Percentiles rank a stretch among this genome's conserved stretches.
phyloP scores from a whole-genome alignment of 148 eudicot species.

The Diospyros lotus region DNA sequence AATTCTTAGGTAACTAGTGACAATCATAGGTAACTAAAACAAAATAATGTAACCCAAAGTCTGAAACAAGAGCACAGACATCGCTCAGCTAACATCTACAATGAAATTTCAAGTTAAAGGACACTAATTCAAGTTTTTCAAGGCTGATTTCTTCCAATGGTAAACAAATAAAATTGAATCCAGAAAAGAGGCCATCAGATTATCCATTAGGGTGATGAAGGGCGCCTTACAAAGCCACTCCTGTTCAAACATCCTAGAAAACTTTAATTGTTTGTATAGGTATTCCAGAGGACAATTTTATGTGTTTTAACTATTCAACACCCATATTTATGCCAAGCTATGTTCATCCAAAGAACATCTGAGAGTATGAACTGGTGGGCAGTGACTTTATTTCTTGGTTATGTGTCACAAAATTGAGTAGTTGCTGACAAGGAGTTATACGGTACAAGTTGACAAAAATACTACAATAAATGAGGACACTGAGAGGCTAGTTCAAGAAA shows the following conservation, averaged over 20 bases:
- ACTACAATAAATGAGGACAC: too few relatives aligned
- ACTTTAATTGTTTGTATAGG: not conserved
- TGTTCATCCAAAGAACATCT: too few relatives aligned
- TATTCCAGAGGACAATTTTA: not conserved
- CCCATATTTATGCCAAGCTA: too few relatives aligned
- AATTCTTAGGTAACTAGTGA: not conserved
- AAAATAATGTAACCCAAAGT: not conserved
- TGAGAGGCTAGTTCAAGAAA: too few relatives aligned
- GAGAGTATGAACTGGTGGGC: too few relatives aligned
- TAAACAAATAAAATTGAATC: not conserved
- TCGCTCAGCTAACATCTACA: not conserved
- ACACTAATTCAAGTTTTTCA: not conserved
- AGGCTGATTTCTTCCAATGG: not conserved
- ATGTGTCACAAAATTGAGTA: too few relatives aligned
- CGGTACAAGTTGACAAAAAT: too few relatives aligned
- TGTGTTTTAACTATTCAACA: too few relatives aligned
- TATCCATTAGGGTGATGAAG: not conserved
- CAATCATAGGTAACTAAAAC: not conserved
- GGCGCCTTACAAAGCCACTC: not conserved
- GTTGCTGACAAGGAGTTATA: too few relatives aligned
- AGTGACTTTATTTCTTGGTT: too few relatives aligned
- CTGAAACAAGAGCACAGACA: conserved; percentile 1
- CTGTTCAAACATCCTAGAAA: not conserved
- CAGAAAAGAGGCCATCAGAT: not conserved
- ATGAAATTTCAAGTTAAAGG: not conserved